Conservation (phyloP, 2,329 filamentous ascomycete species). For the Talaromyces sp. region DNA sequence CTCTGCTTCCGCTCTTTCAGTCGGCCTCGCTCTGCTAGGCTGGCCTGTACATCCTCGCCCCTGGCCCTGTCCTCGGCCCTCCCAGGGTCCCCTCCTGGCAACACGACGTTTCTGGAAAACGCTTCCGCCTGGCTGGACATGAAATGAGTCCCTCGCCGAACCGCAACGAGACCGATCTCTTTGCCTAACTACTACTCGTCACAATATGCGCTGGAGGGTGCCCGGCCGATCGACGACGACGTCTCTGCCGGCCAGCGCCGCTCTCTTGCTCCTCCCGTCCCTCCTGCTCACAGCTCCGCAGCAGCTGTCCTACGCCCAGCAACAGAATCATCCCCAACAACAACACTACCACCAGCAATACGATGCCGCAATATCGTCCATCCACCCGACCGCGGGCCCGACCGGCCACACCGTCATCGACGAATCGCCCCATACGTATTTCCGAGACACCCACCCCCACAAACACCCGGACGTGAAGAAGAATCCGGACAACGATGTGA, state of each 20-base stretch:
- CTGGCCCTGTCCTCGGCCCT: neutral
- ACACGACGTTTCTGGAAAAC: neutral
- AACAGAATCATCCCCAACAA: neutral
- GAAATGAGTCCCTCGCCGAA: conserved; percentile 12
- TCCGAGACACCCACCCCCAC: conserved; percentile 16
- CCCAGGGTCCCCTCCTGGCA: neutral
- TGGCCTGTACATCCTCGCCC: neutral
- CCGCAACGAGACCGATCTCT: conserved; percentile 10
- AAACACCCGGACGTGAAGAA: conserved; percentile 24
- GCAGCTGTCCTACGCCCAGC: conserved; percentile 45
- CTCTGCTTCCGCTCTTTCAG: neutral
- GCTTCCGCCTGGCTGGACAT: neutral
- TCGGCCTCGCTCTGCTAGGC: neutral
- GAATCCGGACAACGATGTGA: conserved; percentile 59
- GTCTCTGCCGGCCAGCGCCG: conserved; percentile 49
- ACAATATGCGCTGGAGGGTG: conserved; percentile 60
- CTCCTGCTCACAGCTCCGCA: conserved; percentile 55
- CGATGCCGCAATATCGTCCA: conserved; percentile 9
- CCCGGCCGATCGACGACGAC: conserved; percentile 50
- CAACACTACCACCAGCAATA: neutral
- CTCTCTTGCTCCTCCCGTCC: conserved; percentile 55
- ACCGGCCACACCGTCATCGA: conserved; percentile 15
- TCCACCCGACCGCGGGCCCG: conserved; percentile 12
- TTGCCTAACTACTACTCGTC: conserved; percentile 5
- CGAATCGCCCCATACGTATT: conserved; percentile 14